Conservation (phyloP, 768 basidiomycete species). For the Kwoniella pini region DNA sequence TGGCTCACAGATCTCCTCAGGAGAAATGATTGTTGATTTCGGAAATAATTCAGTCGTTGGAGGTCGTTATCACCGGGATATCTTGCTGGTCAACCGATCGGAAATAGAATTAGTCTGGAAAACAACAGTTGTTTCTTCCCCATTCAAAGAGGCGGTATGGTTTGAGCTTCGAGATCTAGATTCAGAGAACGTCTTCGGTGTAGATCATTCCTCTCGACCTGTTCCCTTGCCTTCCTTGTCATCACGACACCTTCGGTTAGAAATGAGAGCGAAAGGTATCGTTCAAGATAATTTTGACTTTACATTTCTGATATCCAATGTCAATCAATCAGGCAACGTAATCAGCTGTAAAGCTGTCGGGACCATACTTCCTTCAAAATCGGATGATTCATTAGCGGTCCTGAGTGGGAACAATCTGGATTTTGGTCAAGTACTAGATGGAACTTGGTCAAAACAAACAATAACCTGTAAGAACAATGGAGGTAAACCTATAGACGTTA, state of each 20-base stretch:
- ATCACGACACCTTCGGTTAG: slow-evolving; percentile 42
- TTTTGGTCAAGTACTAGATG: slow-evolving; percentile 49
- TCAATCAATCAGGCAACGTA: slow-evolving; percentile 42
- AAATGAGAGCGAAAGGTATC: slow-evolving; percentile 32
- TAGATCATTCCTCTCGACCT: slow-evolving; percentile 36
- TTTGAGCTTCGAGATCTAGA: slow-evolving; percentile 48
- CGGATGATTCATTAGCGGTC: slow-evolving; percentile 39
- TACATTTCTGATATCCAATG: slow-evolving; percentile 48
- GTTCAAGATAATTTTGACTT: slow-evolving; percentile 41
- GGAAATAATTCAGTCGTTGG: slow-evolving; percentile 45
- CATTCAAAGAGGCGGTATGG: slow-evolving; percentile 42
- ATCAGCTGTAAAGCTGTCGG: slow-evolving; percentile 45
- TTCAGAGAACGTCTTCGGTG: slow-evolving; percentile 47
- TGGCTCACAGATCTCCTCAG: slow-evolving; percentile 35
- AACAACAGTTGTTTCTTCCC: slow-evolving; percentile 39
- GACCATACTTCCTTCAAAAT: slow-evolving; percentile 21
- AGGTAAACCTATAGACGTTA: slow-evolving; percentile 44
- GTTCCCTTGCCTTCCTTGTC: slow-evolving; percentile 45
- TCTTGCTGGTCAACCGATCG: slow-evolving; percentile 47
- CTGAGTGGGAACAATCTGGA: slow-evolving; percentile 43
- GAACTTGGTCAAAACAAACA: slow-evolving; percentile 45
- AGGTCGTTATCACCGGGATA: slow-evolving; percentile 40
- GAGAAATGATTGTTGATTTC: slow-evolving; percentile 42
- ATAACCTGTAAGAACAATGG: slow-evolving; percentile 50
- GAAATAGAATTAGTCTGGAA: slow-evolving; percentile 51